Evolutionary conservation across 2,329 filamentous ascomycete genomes (phyloP), one percentile per base, ranked within the genome.

Genomic region (Ceratocystis ficicola): DNA sequence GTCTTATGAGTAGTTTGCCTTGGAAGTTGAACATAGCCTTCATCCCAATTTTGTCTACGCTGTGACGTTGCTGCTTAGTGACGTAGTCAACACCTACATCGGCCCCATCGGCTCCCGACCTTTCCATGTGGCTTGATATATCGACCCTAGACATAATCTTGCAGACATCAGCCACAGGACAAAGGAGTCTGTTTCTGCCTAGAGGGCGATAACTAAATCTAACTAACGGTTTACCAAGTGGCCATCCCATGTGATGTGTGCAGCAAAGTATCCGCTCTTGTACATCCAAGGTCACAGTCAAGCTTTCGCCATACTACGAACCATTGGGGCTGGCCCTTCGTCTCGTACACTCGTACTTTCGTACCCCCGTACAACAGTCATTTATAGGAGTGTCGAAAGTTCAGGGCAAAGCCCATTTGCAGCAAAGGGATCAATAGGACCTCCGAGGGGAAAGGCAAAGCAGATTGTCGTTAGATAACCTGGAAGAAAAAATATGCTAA

Each of bases 371-470:
- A 41, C 36, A 41, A 41, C 22, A 20, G 22, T 22, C 1, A 22
- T 52, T 8, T 52, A 52, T 20, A 10, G 12, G n/a, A 52, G 22
- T 6, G 48, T 25, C n/a, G 22, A 25, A 52, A 52, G 48, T n/a
- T 6, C 22, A 25, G 50, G 8, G 12, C 5, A 55, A 25, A 25
- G 50, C 50, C 12, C 5, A 17, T 22, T 22, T 55, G 50, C 10
- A 30, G 50, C 10, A 22, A 55, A 55, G 50, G 50, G 50, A 55
- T 55, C 50, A 55, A 55, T 55, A 55, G 50, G 50, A 55, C 20
- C n/a, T 55, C 50, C 50, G 50, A 28, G 50, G 50, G 50, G 50
- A 55, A 22, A 15, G 20, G 50, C 36, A 41, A 41, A 41, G 36
- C 10, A 15, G 10, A 10, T 15, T 41, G 36, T 10, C 10, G 36